Conservation (phyloP, 140 eudicot genomes). For the Anethum foeniculum region DNA sequence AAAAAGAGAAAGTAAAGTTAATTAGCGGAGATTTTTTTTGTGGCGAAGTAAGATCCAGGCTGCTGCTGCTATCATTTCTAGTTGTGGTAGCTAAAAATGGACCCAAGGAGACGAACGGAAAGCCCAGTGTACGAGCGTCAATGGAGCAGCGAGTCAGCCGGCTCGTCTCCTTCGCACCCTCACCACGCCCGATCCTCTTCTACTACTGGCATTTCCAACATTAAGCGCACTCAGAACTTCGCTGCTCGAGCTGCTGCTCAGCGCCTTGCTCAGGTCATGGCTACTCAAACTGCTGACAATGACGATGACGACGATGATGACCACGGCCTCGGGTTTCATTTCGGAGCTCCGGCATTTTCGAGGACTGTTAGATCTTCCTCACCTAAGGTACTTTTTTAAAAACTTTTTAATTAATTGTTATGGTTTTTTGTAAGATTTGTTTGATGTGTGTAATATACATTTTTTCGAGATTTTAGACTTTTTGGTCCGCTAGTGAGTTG, state of each 20-base stretch:
- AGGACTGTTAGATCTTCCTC: conserved; percentile 53
- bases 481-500: neutral
- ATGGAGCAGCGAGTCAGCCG: conserved; percentile 57
- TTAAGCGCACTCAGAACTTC: conserved; percentile 83
- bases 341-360: conserved; percentile 42
- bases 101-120: conserved; percentile 23
- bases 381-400: conserved; percentile 33
- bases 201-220: conserved; percentile 56
- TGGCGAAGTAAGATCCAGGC: too few relatives aligned
- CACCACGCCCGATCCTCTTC: conserved; percentile 66
- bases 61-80: too few relatives aligned
- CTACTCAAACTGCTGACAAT: conserved; percentile 59
- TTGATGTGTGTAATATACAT: neutral
- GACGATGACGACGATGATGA: conserved; percentile 42
- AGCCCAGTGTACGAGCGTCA: conserved; percentile 38
- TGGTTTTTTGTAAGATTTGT: conserved; percentile 6
- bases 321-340: conserved; percentile 43
- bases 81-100: conserved; percentile 10
- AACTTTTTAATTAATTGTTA: neutral
- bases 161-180: conserved; percentile 33
- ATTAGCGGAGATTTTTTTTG: too few relatives aligned
- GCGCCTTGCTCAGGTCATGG: conserved; percentile 97
- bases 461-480: neutral
- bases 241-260: conserved; percentile 98
- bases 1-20: too few relatives aligned